Conservation (phyloP, 768 basidiomycete genomes). For the Mycena sanguinolenta region DNA sequence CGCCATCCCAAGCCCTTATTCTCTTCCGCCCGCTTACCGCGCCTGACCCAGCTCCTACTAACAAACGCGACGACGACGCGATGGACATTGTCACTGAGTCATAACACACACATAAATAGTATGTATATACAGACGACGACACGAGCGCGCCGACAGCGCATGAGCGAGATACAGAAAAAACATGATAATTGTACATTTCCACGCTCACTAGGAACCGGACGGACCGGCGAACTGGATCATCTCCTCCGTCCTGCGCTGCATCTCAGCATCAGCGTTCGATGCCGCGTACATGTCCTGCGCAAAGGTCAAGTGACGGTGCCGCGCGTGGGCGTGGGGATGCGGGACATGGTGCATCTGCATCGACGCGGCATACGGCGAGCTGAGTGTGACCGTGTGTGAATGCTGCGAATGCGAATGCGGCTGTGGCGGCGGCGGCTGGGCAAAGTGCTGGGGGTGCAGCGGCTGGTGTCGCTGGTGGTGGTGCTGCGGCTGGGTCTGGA, state of each 20-base stretch:
- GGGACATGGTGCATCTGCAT: slow-evolving; percentile 85
- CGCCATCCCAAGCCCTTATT: slow-evolving; percentile 63
- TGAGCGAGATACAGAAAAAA: slow-evolving; percentile 66
- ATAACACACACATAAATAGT: slow-evolving; percentile 4
- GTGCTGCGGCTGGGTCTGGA: slow-evolving; percentile 23
- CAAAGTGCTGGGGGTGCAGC: slow-evolving; percentile 1
- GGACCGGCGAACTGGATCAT: slow-evolving; percentile 64
- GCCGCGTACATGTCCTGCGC: slow-evolving; percentile 52
- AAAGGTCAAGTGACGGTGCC: slow-evolving; percentile 73
- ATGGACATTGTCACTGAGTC: slow-evolving; percentile 71
- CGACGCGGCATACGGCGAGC: slow-evolving; percentile 65
- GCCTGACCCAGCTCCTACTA: slow-evolving; percentile 8
- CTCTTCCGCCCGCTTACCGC: slow-evolving; percentile 60
- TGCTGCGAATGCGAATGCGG: slow-evolving; percentile 21
- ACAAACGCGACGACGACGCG: slow-evolving; percentile 58
- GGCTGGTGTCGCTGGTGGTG: slow-evolving; percentile 26
- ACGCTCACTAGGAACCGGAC: slow-evolving; percentile 43
- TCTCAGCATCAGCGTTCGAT: slow-evolving; percentile 50
- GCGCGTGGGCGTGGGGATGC: slow-evolving; percentile 83
- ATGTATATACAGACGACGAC: slow-evolving; percentile 2
- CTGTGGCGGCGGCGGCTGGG: slow-evolving; percentile 22
- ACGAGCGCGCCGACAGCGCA: slow-evolving; percentile 56
- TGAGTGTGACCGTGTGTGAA: slow-evolving; percentile 58
- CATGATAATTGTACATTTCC: slow-evolving; percentile 33
- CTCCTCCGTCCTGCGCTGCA: slow-evolving; percentile 58